These are phyloP conservation scores for Carex sylvatica DNA, from an alignment of 202 grass and related monocot species.

Conservation along the genomic window DNA sequence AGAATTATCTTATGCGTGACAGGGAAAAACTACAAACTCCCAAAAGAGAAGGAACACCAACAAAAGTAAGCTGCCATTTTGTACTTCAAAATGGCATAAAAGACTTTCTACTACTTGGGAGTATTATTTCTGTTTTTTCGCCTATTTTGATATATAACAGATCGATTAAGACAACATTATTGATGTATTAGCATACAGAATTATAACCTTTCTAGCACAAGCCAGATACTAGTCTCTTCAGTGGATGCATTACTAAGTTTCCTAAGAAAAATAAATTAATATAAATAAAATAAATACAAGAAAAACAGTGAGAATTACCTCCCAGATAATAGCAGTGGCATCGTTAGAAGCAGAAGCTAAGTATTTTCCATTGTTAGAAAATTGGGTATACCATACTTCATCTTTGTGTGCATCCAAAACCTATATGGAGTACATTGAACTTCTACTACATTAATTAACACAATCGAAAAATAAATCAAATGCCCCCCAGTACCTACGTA, in stretches of 20 bases:
- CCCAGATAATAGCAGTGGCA: constrained; percentile 89
- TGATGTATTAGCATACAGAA: neutral
- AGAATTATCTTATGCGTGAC: neutral
- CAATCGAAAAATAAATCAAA: neutral
- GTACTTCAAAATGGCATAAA: neutral
- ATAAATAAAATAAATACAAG: constrained; percentile 27
- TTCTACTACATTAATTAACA: neutral
- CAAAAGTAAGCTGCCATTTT: neutral
- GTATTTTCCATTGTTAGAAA: constrained; percentile 90
- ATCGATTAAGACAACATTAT: neutral
- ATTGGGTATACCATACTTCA: constrained; percentile 97
- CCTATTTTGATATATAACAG: neutral
- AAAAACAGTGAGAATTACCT: constrained; percentile 51
- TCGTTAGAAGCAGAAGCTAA: constrained; percentile 92
- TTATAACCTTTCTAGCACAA: neutral
- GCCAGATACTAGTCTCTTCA: neutral
- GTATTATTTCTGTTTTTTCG: neutral
- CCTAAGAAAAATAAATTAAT: constrained; percentile 16
- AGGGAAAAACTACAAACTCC: neutral
- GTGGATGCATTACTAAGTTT: neutral
- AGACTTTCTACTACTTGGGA: neutral
- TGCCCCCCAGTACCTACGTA: neutral
- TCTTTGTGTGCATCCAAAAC: constrained; percentile 67
- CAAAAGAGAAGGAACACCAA: neutral
- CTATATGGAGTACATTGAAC: constrained; percentile 30